Conservation (phyloP, 2,329 filamentous ascomycete genomes). For the Nannizziopsis arthrosporioides region DNA sequence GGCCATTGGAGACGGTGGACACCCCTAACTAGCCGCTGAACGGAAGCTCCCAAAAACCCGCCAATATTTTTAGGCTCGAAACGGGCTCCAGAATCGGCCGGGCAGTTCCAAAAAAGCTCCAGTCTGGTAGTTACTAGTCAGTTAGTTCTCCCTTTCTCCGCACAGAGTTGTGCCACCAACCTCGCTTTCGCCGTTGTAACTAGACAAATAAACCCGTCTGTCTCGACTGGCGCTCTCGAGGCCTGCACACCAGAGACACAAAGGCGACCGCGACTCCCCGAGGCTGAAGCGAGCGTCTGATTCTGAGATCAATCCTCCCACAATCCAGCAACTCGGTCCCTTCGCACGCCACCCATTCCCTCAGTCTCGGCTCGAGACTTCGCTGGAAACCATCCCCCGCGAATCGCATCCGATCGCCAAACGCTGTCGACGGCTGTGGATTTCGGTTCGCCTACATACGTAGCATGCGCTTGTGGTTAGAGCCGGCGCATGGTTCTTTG, state of each 20-base stretch:
- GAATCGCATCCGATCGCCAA: background rate
- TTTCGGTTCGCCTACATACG: background rate
- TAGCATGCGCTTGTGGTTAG: constrained; percentile 8
- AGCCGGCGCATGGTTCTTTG: constrained; percentile 5
- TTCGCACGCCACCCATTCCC: constrained; percentile 2
- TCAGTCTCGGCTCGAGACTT: background rate
- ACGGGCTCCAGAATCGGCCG: constrained; percentile 1
- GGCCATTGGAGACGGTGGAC: background rate
- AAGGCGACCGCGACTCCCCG: too few species aligned
- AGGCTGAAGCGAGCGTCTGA: background rate
- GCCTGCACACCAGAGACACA: too few species aligned
- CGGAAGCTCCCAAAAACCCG: background rate
- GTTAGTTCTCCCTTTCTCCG: constrained; percentile 3
- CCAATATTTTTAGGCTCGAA: constrained; percentile 4
- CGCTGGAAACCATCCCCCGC: background rate
- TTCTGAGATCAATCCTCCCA: background rate
- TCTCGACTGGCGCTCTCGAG: too few species aligned
- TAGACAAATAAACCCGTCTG: constrained; percentile 1
- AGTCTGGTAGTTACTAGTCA: too few species aligned
- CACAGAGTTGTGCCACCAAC: constrained; percentile 6
- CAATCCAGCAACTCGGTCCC: background rate
- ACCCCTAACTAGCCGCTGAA: constrained; percentile 6
- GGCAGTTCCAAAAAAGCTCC: constrained; percentile 1
- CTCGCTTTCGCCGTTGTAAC: background rate
- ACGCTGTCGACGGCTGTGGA: background rate